phyloP scores from a whole-genome alignment of 2,329 filamentous ascomycete species.

The Ophiocordyceps camponoti-floridani region DNA sequence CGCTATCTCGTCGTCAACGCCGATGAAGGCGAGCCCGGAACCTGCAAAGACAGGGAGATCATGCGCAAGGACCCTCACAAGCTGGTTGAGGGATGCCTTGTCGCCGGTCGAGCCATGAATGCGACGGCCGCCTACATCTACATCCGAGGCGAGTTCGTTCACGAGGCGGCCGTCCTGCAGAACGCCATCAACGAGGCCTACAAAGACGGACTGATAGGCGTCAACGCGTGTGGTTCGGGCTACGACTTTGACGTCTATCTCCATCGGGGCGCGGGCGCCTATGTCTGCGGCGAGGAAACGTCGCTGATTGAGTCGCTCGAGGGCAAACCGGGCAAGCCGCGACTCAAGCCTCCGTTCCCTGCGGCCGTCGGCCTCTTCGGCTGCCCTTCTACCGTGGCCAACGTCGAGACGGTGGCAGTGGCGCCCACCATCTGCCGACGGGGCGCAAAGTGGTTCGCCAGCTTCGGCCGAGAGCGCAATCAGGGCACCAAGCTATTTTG shows the following conservation, averaged over 20 bases:
- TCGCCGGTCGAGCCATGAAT: slow-evolving; percentile 96
- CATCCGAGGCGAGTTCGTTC: slow-evolving; percentile 95
- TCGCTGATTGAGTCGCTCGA: slow-evolving; percentile 96
- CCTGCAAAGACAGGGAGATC: slow-evolving; percentile 98
- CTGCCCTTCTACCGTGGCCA: slow-evolving; percentile 93
- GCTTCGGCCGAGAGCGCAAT: slow-evolving; percentile 91
- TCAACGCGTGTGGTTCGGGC: slow-evolving; percentile 91
- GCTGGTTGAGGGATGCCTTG: slow-evolving; percentile 89
- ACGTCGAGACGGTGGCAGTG: slow-evolving; percentile 93
- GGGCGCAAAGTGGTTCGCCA: slow-evolving; percentile 81
- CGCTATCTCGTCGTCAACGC: slow-evolving; percentile 96
- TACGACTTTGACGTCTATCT: slow-evolving; percentile 97
- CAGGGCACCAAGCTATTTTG: slow-evolving; percentile 95
- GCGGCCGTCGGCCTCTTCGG: slow-evolving; percentile 94
- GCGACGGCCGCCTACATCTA: slow-evolving; percentile 98
- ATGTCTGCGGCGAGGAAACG: slow-evolving; percentile 96
- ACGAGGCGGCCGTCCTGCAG: slow-evolving; percentile 87
- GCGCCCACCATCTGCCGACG: slow-evolving; percentile 90
- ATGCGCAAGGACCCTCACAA: slow-evolving; percentile 99
- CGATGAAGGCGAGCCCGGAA: slow-evolving; percentile 95
- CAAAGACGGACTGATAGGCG: slow-evolving; percentile 82
- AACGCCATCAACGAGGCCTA: slow-evolving; percentile 96
- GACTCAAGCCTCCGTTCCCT: slow-evolving; percentile 96
- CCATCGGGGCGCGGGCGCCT: slow-evolving; percentile 92
- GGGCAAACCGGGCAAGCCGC: slow-evolving; percentile 96